Conservation (phyloP, 1,284 basidiomycete genomes). For the Mycena citricolor region DNA sequence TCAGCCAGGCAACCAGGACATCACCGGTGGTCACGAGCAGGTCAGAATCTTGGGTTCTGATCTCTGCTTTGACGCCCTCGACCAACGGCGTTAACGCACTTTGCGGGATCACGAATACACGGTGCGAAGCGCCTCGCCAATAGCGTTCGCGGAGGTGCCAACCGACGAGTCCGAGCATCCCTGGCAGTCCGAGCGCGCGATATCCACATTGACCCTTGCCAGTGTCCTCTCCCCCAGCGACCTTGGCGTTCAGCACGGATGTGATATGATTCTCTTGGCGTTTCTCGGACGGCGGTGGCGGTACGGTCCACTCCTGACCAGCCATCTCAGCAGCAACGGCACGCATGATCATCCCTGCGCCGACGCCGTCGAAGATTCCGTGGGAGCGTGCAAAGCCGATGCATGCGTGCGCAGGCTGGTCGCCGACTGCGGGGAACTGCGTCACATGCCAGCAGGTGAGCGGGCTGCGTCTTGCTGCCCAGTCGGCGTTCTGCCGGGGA, state of each 20-base stretch:
- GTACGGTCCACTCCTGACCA: slow-evolving; percentile 35
- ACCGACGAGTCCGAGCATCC: slow-evolving; percentile 10
- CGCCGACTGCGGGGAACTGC: slow-evolving; percentile 32
- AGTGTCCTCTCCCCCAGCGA: slow-evolving; percentile 9
- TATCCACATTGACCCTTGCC: slow-evolving; percentile 13
- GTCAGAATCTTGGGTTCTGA: slow-evolving; percentile 21
- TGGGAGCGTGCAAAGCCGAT: slow-evolving; percentile 42
- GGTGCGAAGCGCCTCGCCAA: slow-evolving; percentile 16
- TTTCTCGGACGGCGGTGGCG: slow-evolving; percentile 32
- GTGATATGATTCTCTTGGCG: slow-evolving; percentile 34
- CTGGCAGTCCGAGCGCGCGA: slow-evolving; percentile 12
- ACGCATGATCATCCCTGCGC: slow-evolving; percentile 35
- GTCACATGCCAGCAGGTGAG: slow-evolving; percentile 44
- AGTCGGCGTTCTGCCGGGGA: slow-evolving; percentile 34
- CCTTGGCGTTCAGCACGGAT: slow-evolving; percentile 25
- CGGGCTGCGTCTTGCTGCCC: slow-evolving; percentile 34
- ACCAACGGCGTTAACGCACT: slow-evolving; percentile 28
- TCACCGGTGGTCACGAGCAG: slow-evolving; percentile 34
- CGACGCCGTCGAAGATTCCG: slow-evolving; percentile 41
- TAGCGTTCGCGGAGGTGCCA: slow-evolving; percentile 22
- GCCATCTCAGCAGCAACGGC: slow-evolving; percentile 39
- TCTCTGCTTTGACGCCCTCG: slow-evolving; percentile 27
- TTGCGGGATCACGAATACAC: slow-evolving; percentile 22
- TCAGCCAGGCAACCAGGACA: slow-evolving; percentile 38
- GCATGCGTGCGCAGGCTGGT: slow-evolving; percentile 33